phyloP scores from a whole-genome alignment of 2,329 filamentous ascomycete species.

The Calonectria honghensis region DNA sequence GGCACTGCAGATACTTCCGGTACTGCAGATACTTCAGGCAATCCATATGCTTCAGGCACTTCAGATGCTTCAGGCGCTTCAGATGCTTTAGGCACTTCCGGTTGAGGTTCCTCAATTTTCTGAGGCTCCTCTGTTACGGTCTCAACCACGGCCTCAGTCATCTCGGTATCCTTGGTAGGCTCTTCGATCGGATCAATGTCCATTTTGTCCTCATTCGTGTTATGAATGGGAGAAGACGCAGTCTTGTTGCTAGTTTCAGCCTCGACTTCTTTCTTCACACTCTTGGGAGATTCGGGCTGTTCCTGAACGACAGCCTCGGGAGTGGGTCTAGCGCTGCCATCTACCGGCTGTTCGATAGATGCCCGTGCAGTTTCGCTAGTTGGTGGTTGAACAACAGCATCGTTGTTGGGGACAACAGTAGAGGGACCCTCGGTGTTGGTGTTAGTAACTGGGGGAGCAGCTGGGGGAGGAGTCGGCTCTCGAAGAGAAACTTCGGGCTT shows the following conservation, averaged over 20 bases:
- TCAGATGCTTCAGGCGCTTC: too few species aligned
- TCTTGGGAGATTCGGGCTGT: constrained; percentile 30
- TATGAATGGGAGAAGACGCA: constrained; percentile 36
- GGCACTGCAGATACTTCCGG: too few species aligned
- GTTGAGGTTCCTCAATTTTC: constrained; percentile 6
- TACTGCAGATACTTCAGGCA: too few species aligned
- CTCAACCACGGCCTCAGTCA: constrained; percentile 39
- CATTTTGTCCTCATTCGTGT: constrained; percentile 46
- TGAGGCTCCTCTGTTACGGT: neutral
- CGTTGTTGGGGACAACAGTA: neutral
- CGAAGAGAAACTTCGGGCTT: constrained; percentile 36
- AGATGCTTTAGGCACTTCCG: neutral
- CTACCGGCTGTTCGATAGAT: constrained; percentile 35
- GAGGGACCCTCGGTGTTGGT: neutral
- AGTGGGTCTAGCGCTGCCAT: constrained; percentile 32
- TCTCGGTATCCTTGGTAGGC: constrained; percentile 45
- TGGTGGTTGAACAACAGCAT: constrained; percentile 29
- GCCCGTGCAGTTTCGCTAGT: constrained; percentile 39
- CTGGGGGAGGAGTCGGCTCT: constrained; percentile 26
- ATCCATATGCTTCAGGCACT: too few species aligned
- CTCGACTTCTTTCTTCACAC: constrained; percentile 43
- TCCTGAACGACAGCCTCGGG: constrained; percentile 38
- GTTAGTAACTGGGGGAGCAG: neutral
- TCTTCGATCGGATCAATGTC: constrained; percentile 46
- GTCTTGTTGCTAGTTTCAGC: constrained; percentile 35